Percentiles rank a stretch among this genome's conserved stretches.
Conservation (phyloP, 2,329 filamentous ascomycete species). For the Cercospora sojina region DNA sequence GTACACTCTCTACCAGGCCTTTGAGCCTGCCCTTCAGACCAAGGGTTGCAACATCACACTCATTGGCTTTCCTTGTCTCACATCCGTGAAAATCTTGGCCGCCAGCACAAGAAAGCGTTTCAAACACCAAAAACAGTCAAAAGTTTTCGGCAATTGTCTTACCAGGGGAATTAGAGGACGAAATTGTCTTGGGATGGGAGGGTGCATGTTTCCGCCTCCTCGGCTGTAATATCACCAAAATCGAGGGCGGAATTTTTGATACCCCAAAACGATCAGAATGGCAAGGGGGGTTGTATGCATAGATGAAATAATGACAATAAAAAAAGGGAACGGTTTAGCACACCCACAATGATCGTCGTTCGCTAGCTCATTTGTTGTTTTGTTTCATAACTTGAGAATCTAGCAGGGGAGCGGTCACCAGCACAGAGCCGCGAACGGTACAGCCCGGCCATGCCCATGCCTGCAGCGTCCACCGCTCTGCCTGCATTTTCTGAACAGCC, state of each 20-base stretch:
- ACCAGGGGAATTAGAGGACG: background rate
- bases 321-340: constrained; percentile 2
- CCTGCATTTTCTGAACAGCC: background rate
- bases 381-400: background rate
- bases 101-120: background rate
- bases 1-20: background rate
- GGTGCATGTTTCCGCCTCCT: background rate
- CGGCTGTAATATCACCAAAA: constrained; percentile 2
- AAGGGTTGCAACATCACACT: constrained; percentile 1
- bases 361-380: background rate
- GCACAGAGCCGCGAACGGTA: background rate
- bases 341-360: background rate
- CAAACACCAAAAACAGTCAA: background rate
- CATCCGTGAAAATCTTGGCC: background rate
- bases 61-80: background rate
- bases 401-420: background rate
- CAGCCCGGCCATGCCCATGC: background rate
- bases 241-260: constrained; percentile 13
- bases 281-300: constrained; percentile 10
- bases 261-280: constrained; percentile 13
- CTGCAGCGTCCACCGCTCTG: background rate
- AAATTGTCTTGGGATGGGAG: constrained; percentile 1
- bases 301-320: constrained; percentile 14
- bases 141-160: constrained; percentile 5
- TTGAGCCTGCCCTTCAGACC: background rate